These are phyloP conservation scores for Ciborinia camelliae DNA, from an alignment of 2,329 filamentous ascomycete genomes.

Conservation along the genomic window DNA sequence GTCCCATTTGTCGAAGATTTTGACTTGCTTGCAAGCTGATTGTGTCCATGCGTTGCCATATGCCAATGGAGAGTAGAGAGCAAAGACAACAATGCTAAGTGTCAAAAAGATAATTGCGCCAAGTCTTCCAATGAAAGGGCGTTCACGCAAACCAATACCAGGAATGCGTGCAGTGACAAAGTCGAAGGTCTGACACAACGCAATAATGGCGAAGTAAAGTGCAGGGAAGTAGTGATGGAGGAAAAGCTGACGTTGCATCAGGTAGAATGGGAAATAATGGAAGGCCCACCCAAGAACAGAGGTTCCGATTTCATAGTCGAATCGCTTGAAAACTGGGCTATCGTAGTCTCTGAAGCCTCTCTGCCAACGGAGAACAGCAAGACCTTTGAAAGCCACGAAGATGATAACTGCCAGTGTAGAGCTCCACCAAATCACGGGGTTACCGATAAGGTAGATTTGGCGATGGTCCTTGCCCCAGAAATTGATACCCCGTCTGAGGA, in stretches of 20 bases:
- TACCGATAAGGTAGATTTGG: conserved; percentile 94
- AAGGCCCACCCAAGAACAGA: conserved; percentile 92
- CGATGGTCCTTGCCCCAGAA: conserved; percentile 96
- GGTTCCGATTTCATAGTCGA: conserved; percentile 93
- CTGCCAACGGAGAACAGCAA: conserved; percentile 91
- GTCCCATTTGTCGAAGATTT: conserved; percentile 87
- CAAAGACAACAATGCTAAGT: conserved; percentile 71
- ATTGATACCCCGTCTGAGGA: conserved; percentile 92
- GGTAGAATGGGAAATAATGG: conserved; percentile 98
- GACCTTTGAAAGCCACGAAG: conserved; percentile 80
- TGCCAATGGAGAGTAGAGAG: conserved; percentile 80
- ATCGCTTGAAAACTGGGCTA: conserved; percentile 83
- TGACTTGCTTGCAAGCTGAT: conserved; percentile 78
- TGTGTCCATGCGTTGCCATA: conserved; percentile 96
- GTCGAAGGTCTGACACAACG: conserved; percentile 85
- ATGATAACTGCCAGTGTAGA: conserved; percentile 73
- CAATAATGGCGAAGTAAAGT: conserved; percentile 89
- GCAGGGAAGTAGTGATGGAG: conserved; percentile 98
- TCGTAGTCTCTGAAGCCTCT: conserved; percentile 85
- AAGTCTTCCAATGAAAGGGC: conserved; percentile 70
- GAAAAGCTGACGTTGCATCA: conserved; percentile 98
- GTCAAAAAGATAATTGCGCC: conserved; percentile 71
- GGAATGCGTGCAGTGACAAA: conserved; percentile 73
- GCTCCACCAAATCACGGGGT: conserved; percentile 92
- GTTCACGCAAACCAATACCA: conserved; percentile 63